Conservation (phyloP, 2,329 filamentous ascomycete genomes). For the Apiospora arundinis region DNA sequence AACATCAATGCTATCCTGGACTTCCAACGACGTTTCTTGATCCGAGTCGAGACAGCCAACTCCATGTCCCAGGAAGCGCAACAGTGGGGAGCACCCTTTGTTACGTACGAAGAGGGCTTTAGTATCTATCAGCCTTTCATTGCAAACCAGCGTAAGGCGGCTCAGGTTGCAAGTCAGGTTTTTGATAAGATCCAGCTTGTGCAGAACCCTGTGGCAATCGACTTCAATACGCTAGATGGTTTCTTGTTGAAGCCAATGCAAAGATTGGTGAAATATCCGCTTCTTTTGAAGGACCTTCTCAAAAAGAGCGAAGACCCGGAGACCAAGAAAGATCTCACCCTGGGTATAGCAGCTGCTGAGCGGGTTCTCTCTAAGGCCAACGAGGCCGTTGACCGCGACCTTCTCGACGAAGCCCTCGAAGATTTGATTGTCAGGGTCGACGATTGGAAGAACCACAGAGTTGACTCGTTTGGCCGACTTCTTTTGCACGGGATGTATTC, state of each 20-base stretch:
- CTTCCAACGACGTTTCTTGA: conserved; percentile 93
- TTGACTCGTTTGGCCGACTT: conserved; percentile 90
- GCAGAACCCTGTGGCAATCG: conserved; percentile 80
- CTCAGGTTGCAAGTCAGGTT: conserved; percentile 79
- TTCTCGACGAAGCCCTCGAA: conserved; percentile 81
- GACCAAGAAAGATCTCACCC: conserved; percentile 73
- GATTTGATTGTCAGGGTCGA: conserved; percentile 86
- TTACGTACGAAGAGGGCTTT: conserved; percentile 84
- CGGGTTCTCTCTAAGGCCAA: conserved; percentile 85
- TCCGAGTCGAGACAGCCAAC: conserved; percentile 94
- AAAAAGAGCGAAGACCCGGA: conserved; percentile 79
- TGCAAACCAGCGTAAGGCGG: conserved; percentile 92
- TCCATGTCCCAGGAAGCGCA: conserved; percentile 77
- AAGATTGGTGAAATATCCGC: conserved; percentile 89
- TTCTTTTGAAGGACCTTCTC: conserved; percentile 86
- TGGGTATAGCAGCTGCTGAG: conserved; percentile 82
- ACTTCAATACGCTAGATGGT: conserved; percentile 85
- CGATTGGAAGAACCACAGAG: conserved; percentile 94
- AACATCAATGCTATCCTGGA: conserved; percentile 95
- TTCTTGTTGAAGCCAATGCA: conserved; percentile 98
- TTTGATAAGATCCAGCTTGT: conserved; percentile 86
- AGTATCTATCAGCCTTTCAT: conserved; percentile 97
- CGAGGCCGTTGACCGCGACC: conserved; percentile 86
- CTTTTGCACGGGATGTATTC: conserved; percentile 90
- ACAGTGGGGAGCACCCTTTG: conserved; percentile 94